A percentile compares a stretch with the other conserved stretches of the same genome.
Conservation (phyloP, 169 alveolate species). For the Plasmodium relictum region DNA sequence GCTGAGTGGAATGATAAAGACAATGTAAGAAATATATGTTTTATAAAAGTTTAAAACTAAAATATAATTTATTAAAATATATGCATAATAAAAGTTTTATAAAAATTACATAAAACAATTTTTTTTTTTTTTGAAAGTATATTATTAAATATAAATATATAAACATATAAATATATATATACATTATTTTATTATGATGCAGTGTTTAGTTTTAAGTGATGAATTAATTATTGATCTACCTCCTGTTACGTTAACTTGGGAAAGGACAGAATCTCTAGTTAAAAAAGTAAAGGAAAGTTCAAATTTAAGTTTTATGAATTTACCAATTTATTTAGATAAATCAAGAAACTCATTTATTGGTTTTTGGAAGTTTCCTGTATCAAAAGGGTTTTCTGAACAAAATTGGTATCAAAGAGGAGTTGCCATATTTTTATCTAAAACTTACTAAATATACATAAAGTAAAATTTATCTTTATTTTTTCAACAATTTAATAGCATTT, state of each 20-base stretch:
- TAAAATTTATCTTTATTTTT: too few relatives aligned
- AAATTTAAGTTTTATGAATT: conserved; percentile 77
- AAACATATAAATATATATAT: neutral
- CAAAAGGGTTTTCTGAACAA: conserved; percentile 81
- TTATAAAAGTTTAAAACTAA: neutral
- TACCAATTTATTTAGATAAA: conserved; percentile 91
- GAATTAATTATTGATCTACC: conserved; percentile 85
- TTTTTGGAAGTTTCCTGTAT: conserved; percentile 87
- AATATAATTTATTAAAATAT: neutral
- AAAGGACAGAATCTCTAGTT: conserved; percentile 52
- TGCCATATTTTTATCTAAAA: conserved; percentile 80
- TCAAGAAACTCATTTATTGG: conserved; percentile 88
- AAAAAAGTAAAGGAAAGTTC: conserved; percentile 79
- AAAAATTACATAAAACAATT: neutral
- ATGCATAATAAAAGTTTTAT: neutral
- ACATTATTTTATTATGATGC: conserved; percentile 6
- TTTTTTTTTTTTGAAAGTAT: neutral
- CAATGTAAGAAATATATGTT: conserved; percentile 13
- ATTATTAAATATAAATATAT: conserved; percentile 1
- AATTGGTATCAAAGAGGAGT: conserved; percentile 91
- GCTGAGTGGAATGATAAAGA: conserved; percentile 84
- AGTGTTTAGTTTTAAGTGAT: conserved; percentile 83
- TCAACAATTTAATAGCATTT: too few relatives aligned
- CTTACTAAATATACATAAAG: conserved; percentile 26
- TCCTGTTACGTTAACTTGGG: conserved; percentile 89